Conservation (phyloP, 2,329 filamentous ascomycete genomes). For the Trichoderma koningiopsis region DNA sequence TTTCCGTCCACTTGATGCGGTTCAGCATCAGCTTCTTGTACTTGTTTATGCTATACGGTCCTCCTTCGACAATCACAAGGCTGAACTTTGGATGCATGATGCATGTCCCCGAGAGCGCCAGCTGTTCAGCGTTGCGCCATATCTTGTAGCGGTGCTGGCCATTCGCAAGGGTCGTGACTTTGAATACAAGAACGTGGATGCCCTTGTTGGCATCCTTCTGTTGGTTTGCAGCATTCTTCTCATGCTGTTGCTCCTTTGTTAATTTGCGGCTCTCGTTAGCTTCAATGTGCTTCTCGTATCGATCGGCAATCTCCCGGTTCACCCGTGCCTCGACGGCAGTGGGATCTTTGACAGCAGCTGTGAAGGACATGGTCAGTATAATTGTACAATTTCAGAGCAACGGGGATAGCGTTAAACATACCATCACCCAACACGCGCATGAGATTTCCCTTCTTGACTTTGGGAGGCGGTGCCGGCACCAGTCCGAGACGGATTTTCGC, state of each 20-base stretch:
- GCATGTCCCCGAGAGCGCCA: constrained; percentile 84
- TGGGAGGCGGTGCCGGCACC: constrained; percentile 86
- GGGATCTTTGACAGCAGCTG: constrained; percentile 80
- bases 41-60: constrained; percentile 75
- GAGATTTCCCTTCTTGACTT: constrained; percentile 95
- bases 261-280: constrained; percentile 84
- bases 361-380: constrained; percentile 29
- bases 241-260: constrained; percentile 81
- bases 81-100: constrained; percentile 89
- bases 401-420: constrained; percentile 45
- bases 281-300: constrained; percentile 74
- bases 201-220: constrained; percentile 86
- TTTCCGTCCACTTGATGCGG: constrained; percentile 94
- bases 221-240: constrained; percentile 82
- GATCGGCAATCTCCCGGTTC: constrained; percentile 87
- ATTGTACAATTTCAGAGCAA: background rate
- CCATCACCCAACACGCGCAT: constrained; percentile 92
- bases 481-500: constrained; percentile 92
- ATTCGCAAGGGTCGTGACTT: constrained; percentile 84
- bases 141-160: constrained; percentile 94
- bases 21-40: constrained; percentile 94
- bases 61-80: constrained; percentile 89
- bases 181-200: constrained; percentile 84
- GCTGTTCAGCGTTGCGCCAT: constrained; percentile 86
- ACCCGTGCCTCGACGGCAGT: constrained; percentile 95